Evolutionary conservation across 345 rosid species (phyloP), one percentile per base, ranked within the genome.

Genomic region (Pugionium dolabratum): DNA sequence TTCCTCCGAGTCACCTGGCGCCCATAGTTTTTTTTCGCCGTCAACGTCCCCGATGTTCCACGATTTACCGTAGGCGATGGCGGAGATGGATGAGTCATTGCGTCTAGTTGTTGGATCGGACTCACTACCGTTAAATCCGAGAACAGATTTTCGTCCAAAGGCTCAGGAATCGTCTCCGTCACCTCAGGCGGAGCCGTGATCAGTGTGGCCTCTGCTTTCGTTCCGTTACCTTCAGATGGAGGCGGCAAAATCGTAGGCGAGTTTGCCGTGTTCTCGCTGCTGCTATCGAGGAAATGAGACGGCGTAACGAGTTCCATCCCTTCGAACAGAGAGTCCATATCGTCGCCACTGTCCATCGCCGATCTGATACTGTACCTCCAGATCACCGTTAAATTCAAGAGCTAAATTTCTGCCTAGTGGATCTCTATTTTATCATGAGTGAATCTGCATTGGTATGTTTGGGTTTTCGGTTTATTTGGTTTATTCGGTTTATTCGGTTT

Each of bases 141-240:
- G 78, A 91, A 88, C 6, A 91, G 69, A 64, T 88, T 84, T 72
- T 91, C 98, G 62, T 91, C 96, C 42, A 91, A 82, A 58, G 97
- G 81, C 71, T 79, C 81, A 9, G 75, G 31, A 26, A 4, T 59
- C 51, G 64, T 7, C 40, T 72, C 46, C 8, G 59, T 44, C 35
- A 47, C 7, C 7, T 55, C 66, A 4, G 65, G 39, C 5, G 81
- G 43, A 34, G 79, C 33, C 1, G 62, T 28, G 40, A 58, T 11
- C n/a, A 53, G 41, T 6, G 72, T 40, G 6, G 69, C 9, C 47
- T 57, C 59, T 40, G 48, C 26, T 35, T 67, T 54, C 26, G 66
- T 50, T 53, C 5, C 66, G 3, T 54, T 18, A 59, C 9, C 65
- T 33, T 51, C 64, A 35, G 67, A 60, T 48, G 52, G 44, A 5